phyloP scores from a whole-genome alignment of 345 rosid genomes.

The Eucalyptus rudis region DNA sequence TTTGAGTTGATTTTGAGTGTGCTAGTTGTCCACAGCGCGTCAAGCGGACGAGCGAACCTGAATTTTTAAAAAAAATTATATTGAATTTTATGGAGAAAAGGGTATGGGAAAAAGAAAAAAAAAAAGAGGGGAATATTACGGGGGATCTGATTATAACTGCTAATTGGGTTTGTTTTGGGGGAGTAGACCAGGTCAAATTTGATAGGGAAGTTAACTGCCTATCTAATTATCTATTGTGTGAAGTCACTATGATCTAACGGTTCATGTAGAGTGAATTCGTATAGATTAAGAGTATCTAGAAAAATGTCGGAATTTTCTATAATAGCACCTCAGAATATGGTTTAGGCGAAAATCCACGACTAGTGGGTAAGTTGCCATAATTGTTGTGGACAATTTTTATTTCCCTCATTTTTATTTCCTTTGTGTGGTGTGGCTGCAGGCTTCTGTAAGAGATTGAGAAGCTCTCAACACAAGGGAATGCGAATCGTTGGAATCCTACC shows the following conservation, averaged over 20 bases:
- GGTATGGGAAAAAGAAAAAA: background rate
- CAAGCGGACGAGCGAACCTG: background rate
- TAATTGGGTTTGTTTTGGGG: background rate
- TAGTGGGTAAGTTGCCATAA: background rate
- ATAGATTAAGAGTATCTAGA: rapidly evolving
- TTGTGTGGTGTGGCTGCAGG: too few species aligned
- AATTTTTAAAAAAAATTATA: background rate
- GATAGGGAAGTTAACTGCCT: background rate
- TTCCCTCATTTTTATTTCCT: too few species aligned
- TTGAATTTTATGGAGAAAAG: background rate
- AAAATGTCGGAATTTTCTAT: rapidly evolving
- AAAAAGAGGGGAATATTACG: background rate
- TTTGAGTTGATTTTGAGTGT: background rate
- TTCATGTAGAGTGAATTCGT: rapidly evolving
- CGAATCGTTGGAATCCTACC: background rate
- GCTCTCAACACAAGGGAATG: background rate
- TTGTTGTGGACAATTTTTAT: background rate
- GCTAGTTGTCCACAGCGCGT: background rate
- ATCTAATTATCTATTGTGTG: background rate
- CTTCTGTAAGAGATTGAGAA: too few species aligned
- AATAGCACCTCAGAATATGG: rapidly evolving
- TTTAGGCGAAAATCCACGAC: background rate
- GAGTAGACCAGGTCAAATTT: background rate
- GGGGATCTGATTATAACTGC: background rate
- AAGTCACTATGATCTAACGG: background rate